Evolutionary conservation across 176 grass and related monocot genomes (phyloP), one percentile per base, ranked within the genome.

Genomic region (Echinochloa phyllopogon): DNA sequence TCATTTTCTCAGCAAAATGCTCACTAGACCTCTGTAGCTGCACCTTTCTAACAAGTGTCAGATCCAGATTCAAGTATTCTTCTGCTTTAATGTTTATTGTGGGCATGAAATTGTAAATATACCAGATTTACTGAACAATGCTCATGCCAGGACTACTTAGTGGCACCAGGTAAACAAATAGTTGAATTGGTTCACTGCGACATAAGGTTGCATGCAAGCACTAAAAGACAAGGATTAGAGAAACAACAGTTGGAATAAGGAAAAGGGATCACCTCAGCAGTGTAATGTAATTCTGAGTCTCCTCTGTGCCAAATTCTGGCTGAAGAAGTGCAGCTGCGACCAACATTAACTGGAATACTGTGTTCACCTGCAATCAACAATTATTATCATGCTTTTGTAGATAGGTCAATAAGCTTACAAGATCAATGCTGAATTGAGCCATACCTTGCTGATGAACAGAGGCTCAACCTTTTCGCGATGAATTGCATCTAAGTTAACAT

Each of bases 361-460:
- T 94, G 77, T 98, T 98, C 50, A 94, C 91, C 93, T 98, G 87
- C 44, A 88, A 76, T 65, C 48, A 36, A 75, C 18, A 86, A 89
- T 27, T 68, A 76, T 27, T 56, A 45, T 65, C 79, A 86, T 79
- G 75, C 5, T 85, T 79, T 52, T 50, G 67, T 61, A 55, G 27
- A 91, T 68, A 48, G 16, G 47, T 56, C 39, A 41, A 52, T 45
- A 77, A 76, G 2, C 18, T 60, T 75, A 83, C 69, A 65, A 23
- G 41, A 79, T 83, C 53, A 73, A 61, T 75, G 75, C 5, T 78
- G 38, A 43, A 79, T 64, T 78, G 79, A 76, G 82, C 17, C 65
- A 83, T 72, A 87, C 95, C 93, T 98, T 98, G 91, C 96, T 98
- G 53, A 95, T 95, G 86, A 98, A 95, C 73, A 98, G 89, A 58